Conservation (phyloP, 345 rosid genomes). For the Trapa incisa region DNA sequence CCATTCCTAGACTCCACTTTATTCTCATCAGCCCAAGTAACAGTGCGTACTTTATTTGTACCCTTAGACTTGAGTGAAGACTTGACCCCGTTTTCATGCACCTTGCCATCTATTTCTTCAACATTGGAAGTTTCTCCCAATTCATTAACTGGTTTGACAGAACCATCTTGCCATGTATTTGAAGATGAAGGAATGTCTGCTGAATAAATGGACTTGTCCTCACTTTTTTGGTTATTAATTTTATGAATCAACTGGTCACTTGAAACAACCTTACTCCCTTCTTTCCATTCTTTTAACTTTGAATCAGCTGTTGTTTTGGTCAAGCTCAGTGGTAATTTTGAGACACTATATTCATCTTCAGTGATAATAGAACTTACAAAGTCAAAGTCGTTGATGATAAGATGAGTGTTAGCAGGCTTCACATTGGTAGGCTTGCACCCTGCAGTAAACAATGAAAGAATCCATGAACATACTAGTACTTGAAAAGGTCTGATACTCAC, state of each 20-base stretch:
- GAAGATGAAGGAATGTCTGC: slow-evolving; percentile 25
- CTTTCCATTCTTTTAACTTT: slow-evolving; percentile 19
- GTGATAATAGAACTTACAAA: slow-evolving; percentile 48
- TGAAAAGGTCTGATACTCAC: neutral
- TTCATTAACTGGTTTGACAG: slow-evolving; percentile 9
- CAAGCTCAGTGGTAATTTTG: slow-evolving; percentile 33
- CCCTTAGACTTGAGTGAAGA: slow-evolving; percentile 34
- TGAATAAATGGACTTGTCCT: slow-evolving; percentile 10
- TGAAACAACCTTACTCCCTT: slow-evolving; percentile 12
- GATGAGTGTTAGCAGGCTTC: slow-evolving; percentile 19
- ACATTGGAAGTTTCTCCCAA: slow-evolving; percentile 15
- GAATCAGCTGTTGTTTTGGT: slow-evolving; percentile 13
- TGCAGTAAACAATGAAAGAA: slow-evolving; percentile 21
- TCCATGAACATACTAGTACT: neutral
- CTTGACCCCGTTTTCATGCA: slow-evolving; percentile 14
- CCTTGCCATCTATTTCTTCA: slow-evolving; percentile 15
- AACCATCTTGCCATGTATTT: slow-evolving; percentile 14
- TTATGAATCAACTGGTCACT: slow-evolving; percentile 21
- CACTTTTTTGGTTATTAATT: slow-evolving; percentile 10
- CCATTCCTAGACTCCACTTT: slow-evolving; percentile 5
- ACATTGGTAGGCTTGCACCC: slow-evolving; percentile 25
- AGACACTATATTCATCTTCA: slow-evolving; percentile 41
- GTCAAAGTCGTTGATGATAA: slow-evolving; percentile 38
- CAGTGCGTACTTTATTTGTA: slow-evolving; percentile 36
- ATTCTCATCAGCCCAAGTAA: slow-evolving; percentile 30